Evolutionary conservation across 129 eudicot genomes (phyloP), one percentile per base, ranked within the genome.

Genomic region (Glebionis coronaria): DNA sequence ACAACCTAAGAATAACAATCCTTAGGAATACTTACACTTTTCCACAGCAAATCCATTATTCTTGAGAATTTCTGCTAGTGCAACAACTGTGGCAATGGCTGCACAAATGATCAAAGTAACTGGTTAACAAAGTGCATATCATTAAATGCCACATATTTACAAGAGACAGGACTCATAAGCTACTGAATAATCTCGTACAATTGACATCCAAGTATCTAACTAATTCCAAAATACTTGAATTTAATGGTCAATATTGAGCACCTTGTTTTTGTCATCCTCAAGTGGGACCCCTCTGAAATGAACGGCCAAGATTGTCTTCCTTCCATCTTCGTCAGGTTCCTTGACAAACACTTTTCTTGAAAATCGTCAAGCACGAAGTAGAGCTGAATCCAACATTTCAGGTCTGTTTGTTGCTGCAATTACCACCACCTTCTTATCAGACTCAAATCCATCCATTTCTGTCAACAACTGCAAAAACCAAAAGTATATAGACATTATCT

Each of bases 71-170:
- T 91, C 96, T 12, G 96, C 90, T 63, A 91, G 52, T 12, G 86
- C 81, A 45, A 91, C 96, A 59, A 87, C 97, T 9, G 96, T 91
- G 12, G 96, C 86, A 70, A 91, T 88, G 45, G 96, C 97, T 91
- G 93, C 80, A 84, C 2, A 67, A 4, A 59, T 68, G 68, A 72
- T 38, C 56, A 53, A 27, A 73, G 28, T 20, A 49, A 40, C 12
- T 67, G 27, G 29, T 28, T 13, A 58, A 23, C 12, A 20, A 23
- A 14, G 49, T 59, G 28, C 19, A 7, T 14, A 10, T 58, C 18
- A 25, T 58, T 58, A 18, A 70, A n/a, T 28, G 11, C 18, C 20
- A 45, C 57, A 57, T 9, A 12, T 9, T n/a, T 44, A 70, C 4
- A 51, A 44, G 44, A 19, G 29, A 25, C 9, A 57, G 8, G 58